Conservation (phyloP, 805 yeast species). For the Yamadazyma ubonensis region DNA sequence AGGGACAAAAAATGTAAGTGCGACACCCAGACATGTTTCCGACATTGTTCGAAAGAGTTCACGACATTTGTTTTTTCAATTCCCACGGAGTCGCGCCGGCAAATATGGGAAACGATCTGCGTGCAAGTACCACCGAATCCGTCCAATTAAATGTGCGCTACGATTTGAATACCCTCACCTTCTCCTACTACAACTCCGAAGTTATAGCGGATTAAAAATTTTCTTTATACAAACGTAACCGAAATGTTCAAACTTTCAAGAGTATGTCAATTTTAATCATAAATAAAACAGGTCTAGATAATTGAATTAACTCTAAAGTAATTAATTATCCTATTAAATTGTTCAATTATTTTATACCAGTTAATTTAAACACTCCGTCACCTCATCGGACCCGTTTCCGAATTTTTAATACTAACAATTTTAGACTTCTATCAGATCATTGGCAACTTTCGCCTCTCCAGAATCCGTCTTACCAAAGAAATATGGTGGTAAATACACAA, state of each 20-base stretch:
- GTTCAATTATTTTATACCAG: background rate
- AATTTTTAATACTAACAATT: conserved; percentile 11
- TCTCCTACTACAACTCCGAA: conserved; percentile 12
- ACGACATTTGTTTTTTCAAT: background rate
- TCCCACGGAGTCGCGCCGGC: background rate
- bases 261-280: conserved; percentile 7
- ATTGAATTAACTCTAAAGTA: background rate
- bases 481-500: conserved; percentile 93
- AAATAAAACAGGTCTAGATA: background rate
- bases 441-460: conserved; percentile 60
- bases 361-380: background rate
- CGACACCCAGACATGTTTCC: background rate
- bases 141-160: conserved; percentile 5
- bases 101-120: conserved; percentile 1
- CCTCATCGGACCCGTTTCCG: conserved; percentile 1
- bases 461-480: conserved; percentile 76
- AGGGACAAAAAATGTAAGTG: background rate
- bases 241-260: conserved; percentile 11
- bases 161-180: conserved; percentile 4
- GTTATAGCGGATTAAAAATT: conserved; percentile 8
- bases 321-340: too few relatives aligned
- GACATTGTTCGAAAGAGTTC: background rate
- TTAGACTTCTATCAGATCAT: conserved; percentile 36
- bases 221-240: conserved; percentile 1
- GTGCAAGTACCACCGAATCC: conserved; percentile 5